Percentiles rank a stretch among this genome's conserved stretches.
Conservation (phyloP, 208 protist species). For the Wallacemonas sp. region DNA sequence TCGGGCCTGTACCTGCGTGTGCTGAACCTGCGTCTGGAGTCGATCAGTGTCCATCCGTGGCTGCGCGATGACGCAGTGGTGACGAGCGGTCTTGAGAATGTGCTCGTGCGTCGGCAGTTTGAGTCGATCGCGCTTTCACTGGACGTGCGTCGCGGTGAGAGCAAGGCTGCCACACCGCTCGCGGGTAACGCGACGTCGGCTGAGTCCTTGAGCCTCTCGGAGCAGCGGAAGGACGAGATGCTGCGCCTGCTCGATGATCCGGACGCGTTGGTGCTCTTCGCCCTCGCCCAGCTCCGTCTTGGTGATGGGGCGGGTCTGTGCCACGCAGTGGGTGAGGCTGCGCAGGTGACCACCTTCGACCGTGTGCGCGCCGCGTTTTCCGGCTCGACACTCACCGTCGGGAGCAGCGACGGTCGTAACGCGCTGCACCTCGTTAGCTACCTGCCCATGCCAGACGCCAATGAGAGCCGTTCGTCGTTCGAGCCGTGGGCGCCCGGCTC, state of each 20-base stretch:
- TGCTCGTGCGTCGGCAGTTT: constrained; percentile 48
- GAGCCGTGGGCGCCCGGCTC: constrained; percentile 36
- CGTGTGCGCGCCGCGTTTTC: constrained; percentile 2
- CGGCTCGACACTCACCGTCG: constrained; percentile 23
- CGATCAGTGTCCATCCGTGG: constrained; percentile 39
- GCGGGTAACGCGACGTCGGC: not conserved
- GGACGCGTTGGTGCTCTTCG: constrained; percentile 45
- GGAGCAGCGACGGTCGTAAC: constrained; percentile 6
- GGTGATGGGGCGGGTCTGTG: constrained; percentile 27
- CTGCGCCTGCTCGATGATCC: constrained; percentile 39
- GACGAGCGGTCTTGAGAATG: constrained; percentile 29
- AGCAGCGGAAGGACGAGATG: constrained; percentile 24
- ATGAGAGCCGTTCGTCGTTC: constrained; percentile 17
- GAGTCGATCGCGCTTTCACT: constrained; percentile 45
- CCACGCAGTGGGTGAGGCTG: not conserved
- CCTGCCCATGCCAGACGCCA: not conserved
- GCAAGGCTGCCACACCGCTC: not conserved
- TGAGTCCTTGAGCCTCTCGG: not conserved
- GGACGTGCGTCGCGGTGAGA: constrained; percentile 17
- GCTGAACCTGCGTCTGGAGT: constrained; percentile 41
- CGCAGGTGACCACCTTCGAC: constrained; percentile 1
- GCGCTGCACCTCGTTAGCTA: constrained; percentile 7
- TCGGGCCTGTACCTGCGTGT: constrained; percentile 61
- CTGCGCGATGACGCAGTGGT: constrained; percentile 22
- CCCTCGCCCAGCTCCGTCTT: constrained; percentile 45